Evolutionary conservation across 441 rosid species (phyloP).

Genomic region (Syzygium malaccense): DNA sequence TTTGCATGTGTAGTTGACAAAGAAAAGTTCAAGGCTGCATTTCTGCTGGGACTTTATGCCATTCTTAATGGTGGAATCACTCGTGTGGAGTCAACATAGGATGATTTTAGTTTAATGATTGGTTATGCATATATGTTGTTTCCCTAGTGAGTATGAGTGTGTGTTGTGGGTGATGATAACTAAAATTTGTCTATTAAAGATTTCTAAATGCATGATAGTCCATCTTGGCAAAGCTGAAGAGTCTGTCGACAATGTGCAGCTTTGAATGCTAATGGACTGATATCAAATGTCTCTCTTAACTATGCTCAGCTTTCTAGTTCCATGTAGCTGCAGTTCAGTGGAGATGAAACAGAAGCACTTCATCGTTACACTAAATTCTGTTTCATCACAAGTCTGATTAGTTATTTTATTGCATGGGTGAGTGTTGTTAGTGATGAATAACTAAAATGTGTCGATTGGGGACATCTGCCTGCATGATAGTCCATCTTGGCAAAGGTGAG

Average conservation of each 20-base stretch:
- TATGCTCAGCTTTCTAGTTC: constrained; percentile 12
- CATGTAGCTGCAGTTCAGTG: constrained; percentile 18
- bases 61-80: background rate
- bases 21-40: background rate
- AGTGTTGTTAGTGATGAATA: background rate
- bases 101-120: background rate
- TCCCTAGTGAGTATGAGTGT: background rate
- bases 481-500: constrained; percentile 56
- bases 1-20: background rate
- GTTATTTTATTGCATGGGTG: background rate
- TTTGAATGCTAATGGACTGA: background rate
- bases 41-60: background rate
- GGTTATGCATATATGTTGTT: background rate
- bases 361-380: background rate
- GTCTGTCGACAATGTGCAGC: background rate
- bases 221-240: constrained; percentile 32
- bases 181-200: background rate
- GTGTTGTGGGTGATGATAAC: background rate
- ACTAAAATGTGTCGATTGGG: background rate
- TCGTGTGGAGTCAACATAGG: background rate
- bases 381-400: background rate
- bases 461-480: background rate
- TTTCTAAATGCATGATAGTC: background rate
- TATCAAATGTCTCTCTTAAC: constrained; percentile 2
- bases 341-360: constrained; percentile 13